Conservation (phyloP, 305 asterid genomes). For the Petunia hybrid region DNA sequence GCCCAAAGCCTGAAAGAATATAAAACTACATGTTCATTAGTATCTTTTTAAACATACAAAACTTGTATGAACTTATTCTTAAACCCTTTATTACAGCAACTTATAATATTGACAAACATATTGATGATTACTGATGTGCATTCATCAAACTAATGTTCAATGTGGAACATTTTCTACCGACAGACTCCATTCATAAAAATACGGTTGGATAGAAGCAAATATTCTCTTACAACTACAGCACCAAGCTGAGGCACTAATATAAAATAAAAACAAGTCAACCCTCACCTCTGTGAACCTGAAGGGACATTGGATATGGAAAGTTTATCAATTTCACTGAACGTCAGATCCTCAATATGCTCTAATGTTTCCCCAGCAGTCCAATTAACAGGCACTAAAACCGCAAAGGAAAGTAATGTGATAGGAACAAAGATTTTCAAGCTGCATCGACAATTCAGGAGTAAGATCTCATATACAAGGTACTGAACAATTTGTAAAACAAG, state of each 20-base stretch:
- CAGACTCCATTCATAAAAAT: background rate
- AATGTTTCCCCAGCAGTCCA: conserved; percentile 81
- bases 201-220: background rate
- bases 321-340: conserved; percentile 78
- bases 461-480: conserved; percentile 11
- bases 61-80: background rate
- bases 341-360: conserved; percentile 56
- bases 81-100: background rate
- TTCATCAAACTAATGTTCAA: background rate
- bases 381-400: conserved; percentile 83
- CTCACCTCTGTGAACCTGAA: conserved; percentile 78
- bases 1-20: conserved; percentile 71
- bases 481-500: background rate
- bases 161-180: conserved; percentile 5
- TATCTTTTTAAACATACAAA: background rate
- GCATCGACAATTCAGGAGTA: conserved; percentile 40
- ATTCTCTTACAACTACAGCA: background rate
- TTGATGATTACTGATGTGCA: conserved; percentile 1
- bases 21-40: conserved; percentile 9
- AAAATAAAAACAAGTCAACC: conserved; percentile 20
- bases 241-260: background rate
- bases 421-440: conserved; percentile 94
- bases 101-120: background rate
- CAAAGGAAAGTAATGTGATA: conserved; percentile 74
- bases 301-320: conserved; percentile 89